Evolutionary conservation across 192 early-diverging fungal genomes (phyloP), one percentile per base, ranked within the genome.

Genomic region (Coemansia sp.): DNA sequence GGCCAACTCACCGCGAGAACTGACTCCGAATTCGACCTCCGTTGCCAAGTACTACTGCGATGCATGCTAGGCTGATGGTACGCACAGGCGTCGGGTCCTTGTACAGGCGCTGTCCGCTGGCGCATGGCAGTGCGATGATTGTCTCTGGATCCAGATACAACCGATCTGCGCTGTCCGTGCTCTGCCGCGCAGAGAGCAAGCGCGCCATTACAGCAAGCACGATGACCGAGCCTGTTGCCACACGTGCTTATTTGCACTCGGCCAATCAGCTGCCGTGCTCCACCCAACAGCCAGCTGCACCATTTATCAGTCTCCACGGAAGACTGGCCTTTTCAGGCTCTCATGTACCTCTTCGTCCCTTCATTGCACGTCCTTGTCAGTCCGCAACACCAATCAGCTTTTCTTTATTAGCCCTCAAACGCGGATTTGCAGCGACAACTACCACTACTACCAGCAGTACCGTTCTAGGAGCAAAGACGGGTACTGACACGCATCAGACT

Each of bases 191-290:
- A 14, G 56, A 34, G 10, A 12, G 19, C 57, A 30, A 34, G 30
- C 25, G 32, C 28, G 21, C 30, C 49, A 38, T 25, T 30, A 58
- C 34, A 5, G 28, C 16, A 47, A 47, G 58, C 24, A 18, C 21
- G n/a, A 49, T 22, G 23, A 52, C 16, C 27, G 49, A 12, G 31
- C 47, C 49, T 8, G 23, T 32, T 44, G 38, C 1, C 38, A 14
- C 38, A 44, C 38, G 38, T 16, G 38, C 38, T 16, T 44, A 44
- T 44, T 61, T 50, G 47, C 59, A 22, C n/a, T 31, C 28, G 24
- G 49, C 60, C 60, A 62, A 62, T 62, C 60, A 62, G 49, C 21
- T 28, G 7, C 26, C 49, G 23, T 4, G n/a, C 4, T 6, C 16
- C 5, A 32, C 16, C 44, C 47, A 61, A 50, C 60, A 19, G 50